Conservation (phyloP, 331 rosid species). For the Rhamnella rubrinervis region DNA sequence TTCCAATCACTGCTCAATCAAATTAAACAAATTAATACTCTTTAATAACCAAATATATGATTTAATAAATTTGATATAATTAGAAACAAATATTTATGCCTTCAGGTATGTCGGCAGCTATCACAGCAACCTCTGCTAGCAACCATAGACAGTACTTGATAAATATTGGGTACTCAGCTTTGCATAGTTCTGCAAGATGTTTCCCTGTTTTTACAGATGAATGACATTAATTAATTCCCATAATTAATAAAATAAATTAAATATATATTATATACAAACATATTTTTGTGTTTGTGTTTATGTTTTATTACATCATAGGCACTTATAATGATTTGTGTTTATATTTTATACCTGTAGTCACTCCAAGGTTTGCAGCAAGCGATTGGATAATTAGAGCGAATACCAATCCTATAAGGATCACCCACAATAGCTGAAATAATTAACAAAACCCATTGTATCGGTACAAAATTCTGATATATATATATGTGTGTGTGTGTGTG, state of each 20-base stretch:
- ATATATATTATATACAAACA: too few species aligned
- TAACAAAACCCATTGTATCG: neutral
- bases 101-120: slow-evolving; percentile 95
- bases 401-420: slow-evolving; percentile 70
- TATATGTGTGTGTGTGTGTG: neutral
- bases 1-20: slow-evolving; percentile 64
- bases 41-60: neutral
- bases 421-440: slow-evolving; percentile 71
- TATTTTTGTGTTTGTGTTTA: too few species aligned
- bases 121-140: slow-evolving; percentile 56
- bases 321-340: neutral
- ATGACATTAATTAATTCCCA: neutral
- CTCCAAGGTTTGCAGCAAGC: slow-evolving; percentile 88
- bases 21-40: neutral
- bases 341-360: slow-evolving; percentile 49
- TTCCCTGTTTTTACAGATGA: slow-evolving; percentile 42
- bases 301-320: too few species aligned
- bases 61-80: too few species aligned
- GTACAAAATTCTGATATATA: neutral
- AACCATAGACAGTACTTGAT: slow-evolving; percentile 80
- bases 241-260: neutral
- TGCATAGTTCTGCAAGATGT: slow-evolving; percentile 85
- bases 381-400: slow-evolving; percentile 90
- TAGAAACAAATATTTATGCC: slow-evolving; percentile 24
- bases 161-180: slow-evolving; percentile 66